Evolutionary conservation across 75 land plant species (phyloP), one percentile per base, ranked within the genome.

Genomic region (Azolla pinnata): DNA sequence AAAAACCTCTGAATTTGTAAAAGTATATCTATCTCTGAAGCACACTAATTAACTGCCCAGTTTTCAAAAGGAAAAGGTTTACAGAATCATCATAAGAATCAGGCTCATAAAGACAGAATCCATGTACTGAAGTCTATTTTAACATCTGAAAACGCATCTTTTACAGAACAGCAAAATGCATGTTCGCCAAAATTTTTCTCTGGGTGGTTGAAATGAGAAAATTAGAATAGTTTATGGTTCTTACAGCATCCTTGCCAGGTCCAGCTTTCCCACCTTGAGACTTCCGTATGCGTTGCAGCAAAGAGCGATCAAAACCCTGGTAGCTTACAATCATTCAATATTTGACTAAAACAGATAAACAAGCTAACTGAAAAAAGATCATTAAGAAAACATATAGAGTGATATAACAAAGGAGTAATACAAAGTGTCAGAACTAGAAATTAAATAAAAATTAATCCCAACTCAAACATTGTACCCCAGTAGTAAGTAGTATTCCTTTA

Each of bases 221-320:
- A 18, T 4, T n/a, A n/a, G 47, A 4, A 21, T 55, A 9, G 1
- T 7, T 30, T 29, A 29, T 55, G 51, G 9, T 49, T 31, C 73
- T 71, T 71, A 71, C 73, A 44, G 73, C 73, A 58, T 71, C 73
- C 40, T 71, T 71, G 20, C 73, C 73, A 25, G 61, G 40, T 9
- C 73, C 73, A 33, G n/a, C 55, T 42, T 58, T 71, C 0, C 73
- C 73, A 49, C 69, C 73, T 59, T 71, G 73, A 26, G 68, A 61
- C 44, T 71, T 71, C 55, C 73, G 73, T 40, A 71, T 51, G 33
- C 73, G 55, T 17, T 61, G 62, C 62, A 71, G 50, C 10, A 71
- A 55, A 12, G 73, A 71, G 54, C 68, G 59, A 42, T 71, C 73
- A 58, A 71, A 71, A 29, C 73, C 73, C 73, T 71, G 54, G 2